Evolutionary conservation across 805 yeast genomes (phyloP), one percentile per base, ranked within the genome.

Genomic region (Metschnikowia arizonensis): DNA sequence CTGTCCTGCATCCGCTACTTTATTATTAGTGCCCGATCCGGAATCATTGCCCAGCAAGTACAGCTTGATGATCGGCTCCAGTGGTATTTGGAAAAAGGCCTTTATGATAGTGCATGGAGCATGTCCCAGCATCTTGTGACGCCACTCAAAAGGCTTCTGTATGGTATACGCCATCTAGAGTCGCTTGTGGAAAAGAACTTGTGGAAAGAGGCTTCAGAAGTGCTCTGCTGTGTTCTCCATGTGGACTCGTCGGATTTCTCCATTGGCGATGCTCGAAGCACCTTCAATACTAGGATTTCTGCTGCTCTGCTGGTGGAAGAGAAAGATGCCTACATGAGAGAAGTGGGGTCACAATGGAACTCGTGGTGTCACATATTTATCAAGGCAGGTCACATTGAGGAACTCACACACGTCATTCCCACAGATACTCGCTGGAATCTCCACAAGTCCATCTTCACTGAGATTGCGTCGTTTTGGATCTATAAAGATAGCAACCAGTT

Each of bases 21-120:
- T 55, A 69, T 93, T 15, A 71, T 91, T 4, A 81, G 91, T 58
- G 88, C 97, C 0, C 77, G 79, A 38, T 98, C 89, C 64, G 91
- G 83, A 1, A 84, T 91, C 1, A 68, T 81, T 12, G 88, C 89
- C 0, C 77, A 82, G 53, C 88, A 83, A 49, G 72, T 85, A n/a
- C 81, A 80, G 43, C 63, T 84, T 19, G 62, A 68, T 24, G 98
- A 90, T 59, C 78, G 83, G 47, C 74, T 83, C 36, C 68, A 79
- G 3, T 91, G 97, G 97, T 83, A 73, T 47, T 47, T 79, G 3
- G 79, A 79, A 1, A 76, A 69, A 31, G 73, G 73, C 1, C 63
- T 69, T 43, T 86, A 64, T 55, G 64, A 71, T 14, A 81, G 81
- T 34, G 97, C 97, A 0, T 91, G 96, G 95, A 73, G 74, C 33